Percentiles rank a stretch among this genome's conserved stretches.
Conservation (phyloP, 139 green algal genomes). For the Volvox africanus region DNA sequence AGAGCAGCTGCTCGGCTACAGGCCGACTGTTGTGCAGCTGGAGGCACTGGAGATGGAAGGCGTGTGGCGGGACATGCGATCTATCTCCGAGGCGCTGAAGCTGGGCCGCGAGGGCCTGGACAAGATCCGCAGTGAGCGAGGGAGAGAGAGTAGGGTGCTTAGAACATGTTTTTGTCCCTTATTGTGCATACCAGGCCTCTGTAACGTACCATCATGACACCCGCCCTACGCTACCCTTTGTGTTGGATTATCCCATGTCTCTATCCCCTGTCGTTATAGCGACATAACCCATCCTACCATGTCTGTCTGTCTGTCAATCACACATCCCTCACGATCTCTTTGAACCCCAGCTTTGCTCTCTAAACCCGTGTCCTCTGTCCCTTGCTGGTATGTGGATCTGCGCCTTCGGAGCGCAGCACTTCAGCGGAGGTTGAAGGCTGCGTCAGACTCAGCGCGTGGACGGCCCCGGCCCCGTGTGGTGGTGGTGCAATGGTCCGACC, state of each 20-base stretch:
- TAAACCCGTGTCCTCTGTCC: no score
- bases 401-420: background rate
- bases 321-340: no score
- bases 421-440: constrained; percentile 51
- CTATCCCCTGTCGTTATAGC: no score
- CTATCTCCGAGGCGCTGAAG: constrained; percentile 62
- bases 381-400: background rate
- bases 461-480: constrained; percentile 55
- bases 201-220: no score
- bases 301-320: background rate
- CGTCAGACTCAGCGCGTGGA: constrained; percentile 43
- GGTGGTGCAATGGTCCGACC: constrained; percentile 75
- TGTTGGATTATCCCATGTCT: no score
- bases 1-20: constrained; percentile 64
- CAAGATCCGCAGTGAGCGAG: constrained; percentile 36
- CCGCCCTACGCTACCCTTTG: no score
- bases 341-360: no score
- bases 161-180: no score
- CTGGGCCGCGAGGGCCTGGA: constrained; percentile 27
- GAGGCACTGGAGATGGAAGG: constrained; percentile 61
- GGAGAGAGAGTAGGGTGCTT: no score
- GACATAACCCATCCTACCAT: background rate
- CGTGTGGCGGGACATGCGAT: constrained; percentile 66
- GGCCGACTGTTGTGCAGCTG: constrained; percentile 67
- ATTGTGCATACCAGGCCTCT: no score